Evolutionary conservation across 2,329 filamentous ascomycete genomes (phyloP).

Genomic region (Arthrobotrys musiformis): DNA sequence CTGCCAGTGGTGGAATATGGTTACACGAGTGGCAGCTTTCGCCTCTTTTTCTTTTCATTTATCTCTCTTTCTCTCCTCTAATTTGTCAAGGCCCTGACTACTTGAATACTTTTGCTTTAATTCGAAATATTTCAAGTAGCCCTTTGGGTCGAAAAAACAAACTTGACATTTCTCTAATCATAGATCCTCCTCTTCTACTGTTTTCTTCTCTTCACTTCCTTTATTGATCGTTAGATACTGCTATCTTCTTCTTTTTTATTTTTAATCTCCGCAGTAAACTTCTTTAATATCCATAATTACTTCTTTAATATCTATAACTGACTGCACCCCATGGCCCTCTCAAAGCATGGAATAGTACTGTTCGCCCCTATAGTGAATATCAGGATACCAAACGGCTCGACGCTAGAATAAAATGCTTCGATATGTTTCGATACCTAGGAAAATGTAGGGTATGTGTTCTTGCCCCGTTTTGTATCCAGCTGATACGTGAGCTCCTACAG

Average conservation of each 20-base stretch:
- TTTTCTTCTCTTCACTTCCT: no score
- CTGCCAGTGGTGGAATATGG: neutral
- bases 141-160: neutral
- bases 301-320: no score
- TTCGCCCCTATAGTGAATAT: no score
- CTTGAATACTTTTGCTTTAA: neutral
- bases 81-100: neutral
- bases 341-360: no score
- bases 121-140: neutral
- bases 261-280: no score
- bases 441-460: neutral
- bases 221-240: no score
- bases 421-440: neutral
- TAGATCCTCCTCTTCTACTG: no score
- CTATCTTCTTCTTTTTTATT: no score
- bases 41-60: neutral
- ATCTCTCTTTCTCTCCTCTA: neutral
- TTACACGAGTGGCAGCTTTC: slow-evolving; percentile 1
- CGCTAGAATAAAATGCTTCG: no score
- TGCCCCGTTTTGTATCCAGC: neutral
- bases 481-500: neutral
- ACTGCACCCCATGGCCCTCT: no score
- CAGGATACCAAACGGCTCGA: no score
- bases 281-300: no score
- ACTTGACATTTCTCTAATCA: neutral